phyloP scores from a whole-genome alignment of 148 eudicot species.

The Rhododendron mucronatum region DNA sequence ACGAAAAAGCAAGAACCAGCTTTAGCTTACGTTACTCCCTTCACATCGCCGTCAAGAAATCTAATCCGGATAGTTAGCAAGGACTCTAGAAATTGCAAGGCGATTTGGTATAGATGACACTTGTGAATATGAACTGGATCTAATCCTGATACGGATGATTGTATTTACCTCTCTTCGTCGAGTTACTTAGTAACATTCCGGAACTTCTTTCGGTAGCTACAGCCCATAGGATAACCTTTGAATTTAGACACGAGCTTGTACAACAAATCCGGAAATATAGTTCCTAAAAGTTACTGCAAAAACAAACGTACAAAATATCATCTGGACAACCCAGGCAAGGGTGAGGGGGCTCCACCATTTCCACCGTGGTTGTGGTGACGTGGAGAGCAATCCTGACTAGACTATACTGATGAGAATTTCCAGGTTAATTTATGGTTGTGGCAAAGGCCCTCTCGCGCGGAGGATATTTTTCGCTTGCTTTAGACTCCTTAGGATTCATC shows the following conservation, averaged over 20 bases:
- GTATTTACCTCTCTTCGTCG: constrained; percentile 31
- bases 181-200: constrained; percentile 8
- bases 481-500: constrained; percentile 28
- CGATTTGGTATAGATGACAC: constrained; percentile 59
- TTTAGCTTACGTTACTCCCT: too few species aligned
- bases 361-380: not conserved
- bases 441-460: too few species aligned
- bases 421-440: too few species aligned
- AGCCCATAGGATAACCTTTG: not conserved
- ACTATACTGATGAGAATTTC: too few species aligned
- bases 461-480: constrained; percentile 21
- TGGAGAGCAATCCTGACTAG: constrained; percentile 15
- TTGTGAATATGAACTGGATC: constrained; percentile 39
- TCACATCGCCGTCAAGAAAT: too few species aligned
- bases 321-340: not conserved
- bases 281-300: not conserved
- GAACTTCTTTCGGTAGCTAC: not conserved
- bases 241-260: not conserved
- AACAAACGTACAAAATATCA: not conserved
- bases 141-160: constrained; percentile 82
- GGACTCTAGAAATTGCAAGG: constrained; percentile 44
- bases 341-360: not conserved
- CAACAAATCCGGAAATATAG: not conserved
- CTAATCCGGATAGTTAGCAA: too few species aligned
- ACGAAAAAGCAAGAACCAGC: too few species aligned